These are phyloP conservation scores for Piromyces sp. DNA, from an alignment of 192 early-diverging fungal species.

Conservation along the genomic window DNA sequence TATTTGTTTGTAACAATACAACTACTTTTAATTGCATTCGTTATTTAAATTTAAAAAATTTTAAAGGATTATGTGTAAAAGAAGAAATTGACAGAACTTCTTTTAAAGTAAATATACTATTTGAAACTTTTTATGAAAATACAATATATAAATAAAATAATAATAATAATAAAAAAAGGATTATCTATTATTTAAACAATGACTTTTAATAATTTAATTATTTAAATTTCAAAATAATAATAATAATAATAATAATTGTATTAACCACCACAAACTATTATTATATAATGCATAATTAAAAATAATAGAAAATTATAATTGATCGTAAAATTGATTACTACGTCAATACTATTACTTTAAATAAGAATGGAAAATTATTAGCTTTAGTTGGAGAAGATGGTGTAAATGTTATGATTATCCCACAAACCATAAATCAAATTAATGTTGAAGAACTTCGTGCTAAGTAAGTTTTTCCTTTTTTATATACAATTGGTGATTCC, in stretches of 20 bases:
- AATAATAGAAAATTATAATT: not conserved
- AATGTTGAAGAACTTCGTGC: not conserved
- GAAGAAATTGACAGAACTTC: not conserved
- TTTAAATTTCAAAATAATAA: too few species aligned
- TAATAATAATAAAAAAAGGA: too few species aligned
- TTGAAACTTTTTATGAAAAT: too few species aligned
- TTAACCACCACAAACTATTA: too few species aligned
- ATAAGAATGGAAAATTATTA: not conserved
- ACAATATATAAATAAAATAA: too few species aligned
- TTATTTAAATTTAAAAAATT: not conserved
- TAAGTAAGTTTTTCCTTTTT: not conserved
- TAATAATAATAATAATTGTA: too few species aligned
- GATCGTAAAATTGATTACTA: not conserved
- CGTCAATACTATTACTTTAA: not conserved
- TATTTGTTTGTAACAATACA: not conserved
- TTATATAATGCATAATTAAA: too few species aligned
- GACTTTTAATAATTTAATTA: too few species aligned
- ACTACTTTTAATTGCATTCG: not conserved
- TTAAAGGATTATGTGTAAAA: not conserved
- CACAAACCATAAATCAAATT: not conserved
- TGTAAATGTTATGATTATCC: not conserved
- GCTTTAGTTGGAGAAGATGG: not conserved
- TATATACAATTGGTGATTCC: too few species aligned
- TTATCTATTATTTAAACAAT: too few species aligned
- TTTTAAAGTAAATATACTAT: not conserved